Evolutionary conservation across 1,139 yeast genomes (phyloP), one percentile per base, ranked within the genome.

Genomic region (Sugiyamaella castrensis): DNA sequence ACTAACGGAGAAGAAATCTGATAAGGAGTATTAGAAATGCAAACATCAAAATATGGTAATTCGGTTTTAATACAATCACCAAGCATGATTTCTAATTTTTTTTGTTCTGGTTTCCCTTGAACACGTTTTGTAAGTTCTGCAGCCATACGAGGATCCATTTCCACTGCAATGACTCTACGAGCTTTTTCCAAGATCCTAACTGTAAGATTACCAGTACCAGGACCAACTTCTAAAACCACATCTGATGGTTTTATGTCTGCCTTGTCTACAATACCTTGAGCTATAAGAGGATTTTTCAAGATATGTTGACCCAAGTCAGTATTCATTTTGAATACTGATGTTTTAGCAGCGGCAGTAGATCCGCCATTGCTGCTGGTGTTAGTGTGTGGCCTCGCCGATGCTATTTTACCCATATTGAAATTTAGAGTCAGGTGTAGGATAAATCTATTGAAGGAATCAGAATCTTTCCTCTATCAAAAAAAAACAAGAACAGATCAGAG

Each of bases 91-190:
- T 92, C 98, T 50, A 92, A 74, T 66, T 89, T 88, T 70, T 87
- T 88, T 67, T 91, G 95, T 51, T 80, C 85, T 1, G 97, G 94
- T 29, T 95, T 91, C 11, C 98, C 98, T 63, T 89, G 97, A 26
- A 94, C 98, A 74, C 99, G 84, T 68, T 92, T 92, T 16, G 98
- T 88, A 63, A 92, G 76, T 69, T 92, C 99, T 0, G 98, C 98
- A 3, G 98, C 98, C 99, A 92, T 92, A 71, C 98, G 77, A 24
- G 99, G 98, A 70, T 92, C 99, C 92, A 91, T 91, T 72, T 92
- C 99, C 47, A 87, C 95, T 0, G 98, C 98, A 47, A 87, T 79
- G 12, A 92, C 97, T 61, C 84, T 87, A 48, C 88, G 77, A 0
- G 98, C 98, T 66, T 89, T 86, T 60, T 92, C 98, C 47, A 92